Evolutionary conservation across 225 moss, liverwort and hornwort species (phyloP).

Genomic region (Asterella californica): DNA sequence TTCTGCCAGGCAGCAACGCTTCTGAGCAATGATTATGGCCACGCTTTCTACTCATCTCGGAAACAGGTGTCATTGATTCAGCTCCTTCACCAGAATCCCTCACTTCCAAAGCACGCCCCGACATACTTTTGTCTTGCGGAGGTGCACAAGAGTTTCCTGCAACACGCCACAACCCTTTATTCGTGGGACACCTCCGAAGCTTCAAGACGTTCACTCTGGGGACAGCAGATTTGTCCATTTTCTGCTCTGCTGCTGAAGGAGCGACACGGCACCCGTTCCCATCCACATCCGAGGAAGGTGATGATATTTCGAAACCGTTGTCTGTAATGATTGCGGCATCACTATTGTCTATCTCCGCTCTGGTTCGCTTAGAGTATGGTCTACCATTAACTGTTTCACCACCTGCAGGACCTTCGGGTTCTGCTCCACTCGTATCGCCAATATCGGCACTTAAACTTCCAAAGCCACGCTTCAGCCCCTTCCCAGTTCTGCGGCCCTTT

Average conservation of each 20-base stretch:
- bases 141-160: constrained; percentile 64
- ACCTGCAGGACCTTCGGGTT: constrained; percentile 37
- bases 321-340: constrained; percentile 37
- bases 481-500: constrained; percentile 62
- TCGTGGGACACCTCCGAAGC: constrained; percentile 87
- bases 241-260: constrained; percentile 42
- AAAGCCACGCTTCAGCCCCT: constrained; percentile 67
- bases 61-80: constrained; percentile 63
- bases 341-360: constrained; percentile 57
- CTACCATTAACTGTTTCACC: constrained; percentile 49
- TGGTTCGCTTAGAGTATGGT: constrained; percentile 65
- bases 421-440: constrained; percentile 40
- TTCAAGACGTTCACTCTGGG: constrained; percentile 87
- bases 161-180: constrained; percentile 85
- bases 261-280: constrained; percentile 37
- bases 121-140: constrained; percentile 27
- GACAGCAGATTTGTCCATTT: constrained; percentile 38
- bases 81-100: constrained; percentile 46
- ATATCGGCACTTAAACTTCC: constrained; percentile 43
- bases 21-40: constrained; percentile 47
- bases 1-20: constrained; percentile 42
- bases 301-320: constrained; percentile 34
- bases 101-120: constrained; percentile 32
- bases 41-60: constrained; percentile 61
- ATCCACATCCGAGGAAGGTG: constrained; percentile 37